These are phyloP conservation scores for Mucor velutinosus DNA, from an alignment of 371 early-diverging fungal species.

Conservation along the genomic window DNA sequence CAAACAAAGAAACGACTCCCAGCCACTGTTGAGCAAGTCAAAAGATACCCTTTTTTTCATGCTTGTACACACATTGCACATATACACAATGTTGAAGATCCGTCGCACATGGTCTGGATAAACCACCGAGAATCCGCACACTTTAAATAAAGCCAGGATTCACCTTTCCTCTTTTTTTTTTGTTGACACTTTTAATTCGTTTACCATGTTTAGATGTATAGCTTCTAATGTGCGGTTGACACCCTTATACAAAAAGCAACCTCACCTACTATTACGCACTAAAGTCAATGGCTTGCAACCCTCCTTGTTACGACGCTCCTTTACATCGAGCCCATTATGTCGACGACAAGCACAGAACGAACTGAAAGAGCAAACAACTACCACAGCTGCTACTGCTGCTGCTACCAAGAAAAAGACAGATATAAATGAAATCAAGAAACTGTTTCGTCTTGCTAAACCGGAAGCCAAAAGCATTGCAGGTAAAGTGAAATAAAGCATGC, in stretches of 20 bases:
- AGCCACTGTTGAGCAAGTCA: too few species aligned
- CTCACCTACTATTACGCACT: not conserved
- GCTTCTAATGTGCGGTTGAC: not conserved
- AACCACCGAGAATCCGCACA: not conserved
- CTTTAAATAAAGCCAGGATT: not conserved
- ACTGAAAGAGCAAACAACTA: not conserved
- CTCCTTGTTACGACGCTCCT: not conserved
- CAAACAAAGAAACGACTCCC: too few species aligned
- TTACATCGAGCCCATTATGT: not conserved
- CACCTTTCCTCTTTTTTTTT: not conserved
- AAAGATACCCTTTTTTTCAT: too few species aligned
- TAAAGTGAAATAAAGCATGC: conserved; percentile 12
- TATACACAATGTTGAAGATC: not conserved
- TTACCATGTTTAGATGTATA: not conserved
- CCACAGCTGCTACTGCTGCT: too few species aligned
- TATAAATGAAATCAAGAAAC: conserved; percentile 31
- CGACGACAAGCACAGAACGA: not conserved
- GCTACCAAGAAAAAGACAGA: conserved; percentile 12
- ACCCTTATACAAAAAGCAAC: not conserved
- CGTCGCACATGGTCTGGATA: not conserved
- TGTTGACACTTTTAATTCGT: not conserved
- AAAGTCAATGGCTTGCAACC: not conserved
- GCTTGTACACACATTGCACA: too few species aligned
- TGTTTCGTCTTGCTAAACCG: conserved; percentile 47
- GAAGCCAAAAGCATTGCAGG: conserved; percentile 51